Conservation (phyloP, 1,284 basidiomycete species). For the Pseudozyma hubeiensis region DNA sequence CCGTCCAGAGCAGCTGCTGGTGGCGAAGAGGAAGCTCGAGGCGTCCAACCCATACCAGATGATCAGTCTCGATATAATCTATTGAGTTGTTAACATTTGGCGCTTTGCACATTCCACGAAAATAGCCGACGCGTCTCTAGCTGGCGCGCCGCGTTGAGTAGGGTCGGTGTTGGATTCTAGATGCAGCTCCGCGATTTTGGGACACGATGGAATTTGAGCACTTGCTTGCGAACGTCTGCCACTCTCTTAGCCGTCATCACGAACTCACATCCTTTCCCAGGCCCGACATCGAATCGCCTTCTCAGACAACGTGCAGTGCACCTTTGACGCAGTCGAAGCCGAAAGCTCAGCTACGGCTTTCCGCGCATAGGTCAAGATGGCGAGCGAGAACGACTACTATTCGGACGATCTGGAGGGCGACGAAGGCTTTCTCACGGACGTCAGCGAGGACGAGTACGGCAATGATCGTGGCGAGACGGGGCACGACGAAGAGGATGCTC, state of each 20-base stretch:
- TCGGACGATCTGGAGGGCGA: slow-evolving; percentile 56
- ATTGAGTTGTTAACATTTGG: neutral
- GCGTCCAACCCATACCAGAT: neutral
- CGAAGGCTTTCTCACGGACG: slow-evolving; percentile 40
- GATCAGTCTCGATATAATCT: too few relatives aligned
- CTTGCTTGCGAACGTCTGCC: too few relatives aligned
- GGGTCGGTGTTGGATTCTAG: slow-evolving; percentile 30
- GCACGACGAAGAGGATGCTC: slow-evolving; percentile 32
- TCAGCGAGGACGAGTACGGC: slow-evolving; percentile 31
- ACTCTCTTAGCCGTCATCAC: too few relatives aligned
- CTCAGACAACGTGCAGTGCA: neutral
- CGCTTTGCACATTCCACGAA: neutral
- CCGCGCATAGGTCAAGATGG: slow-evolving; percentile 17
- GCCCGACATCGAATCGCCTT: neutral
- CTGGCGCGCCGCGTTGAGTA: slow-evolving; percentile 43
- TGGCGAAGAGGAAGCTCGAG: neutral
- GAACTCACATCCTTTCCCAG: neutral
- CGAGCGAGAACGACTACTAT: slow-evolving; percentile 45
- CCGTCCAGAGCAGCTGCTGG: neutral
- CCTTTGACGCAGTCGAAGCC: neutral
- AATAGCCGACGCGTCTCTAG: slow-evolving; percentile 23
- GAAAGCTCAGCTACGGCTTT: slow-evolving; percentile 1
- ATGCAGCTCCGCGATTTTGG: slow-evolving; percentile 17
- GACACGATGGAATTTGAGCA: too few relatives aligned
- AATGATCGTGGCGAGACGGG: slow-evolving; percentile 15